Evolutionary conservation across 225 moss, liverwort and hornwort species (phyloP).

Genomic region (Bryoerythrophyllum caledonicum): DNA sequence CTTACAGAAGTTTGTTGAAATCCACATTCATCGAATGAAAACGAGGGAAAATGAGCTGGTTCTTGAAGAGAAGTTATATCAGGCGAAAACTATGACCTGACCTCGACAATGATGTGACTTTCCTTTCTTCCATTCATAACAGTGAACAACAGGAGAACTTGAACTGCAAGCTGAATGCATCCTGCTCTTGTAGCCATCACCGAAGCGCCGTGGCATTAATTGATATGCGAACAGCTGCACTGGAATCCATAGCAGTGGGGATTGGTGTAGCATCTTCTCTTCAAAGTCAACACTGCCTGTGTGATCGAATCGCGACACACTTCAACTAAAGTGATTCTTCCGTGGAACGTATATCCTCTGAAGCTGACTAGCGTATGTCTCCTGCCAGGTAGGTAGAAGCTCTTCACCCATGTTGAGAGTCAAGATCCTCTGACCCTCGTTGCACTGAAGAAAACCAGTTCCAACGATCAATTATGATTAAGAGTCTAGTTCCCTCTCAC

Average conservation of each 20-base stretch:
- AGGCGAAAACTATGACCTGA: not conserved
- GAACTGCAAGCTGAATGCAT: not conserved
- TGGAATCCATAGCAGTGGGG: not conserved
- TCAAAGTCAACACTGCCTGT: not conserved
- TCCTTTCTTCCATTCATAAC: not conserved
- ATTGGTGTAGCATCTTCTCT: not conserved
- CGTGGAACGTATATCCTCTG: not conserved
- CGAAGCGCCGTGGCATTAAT: not conserved
- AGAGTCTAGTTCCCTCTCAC: too few species aligned
- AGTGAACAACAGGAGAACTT: not conserved
- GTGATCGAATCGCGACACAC: not conserved
- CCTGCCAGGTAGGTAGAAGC: not conserved
- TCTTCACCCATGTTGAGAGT: not conserved
- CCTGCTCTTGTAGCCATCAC: not conserved
- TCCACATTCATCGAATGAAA: not conserved
- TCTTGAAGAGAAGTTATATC: not conserved
- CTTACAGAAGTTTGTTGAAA: not conserved
- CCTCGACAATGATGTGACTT: not conserved
- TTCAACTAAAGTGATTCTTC: not conserved
- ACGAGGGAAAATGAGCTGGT: not conserved
- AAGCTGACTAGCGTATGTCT: not conserved
- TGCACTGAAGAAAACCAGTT: too few species aligned
- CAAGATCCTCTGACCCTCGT: not conserved
- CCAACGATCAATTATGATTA: too few species aligned
- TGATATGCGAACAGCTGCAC: not conserved